Percentiles rank a stretch among this genome's conserved stretches.
Conservation (phyloP, 371 early-diverging fungal species). For the Mortierella sp. region DNA sequence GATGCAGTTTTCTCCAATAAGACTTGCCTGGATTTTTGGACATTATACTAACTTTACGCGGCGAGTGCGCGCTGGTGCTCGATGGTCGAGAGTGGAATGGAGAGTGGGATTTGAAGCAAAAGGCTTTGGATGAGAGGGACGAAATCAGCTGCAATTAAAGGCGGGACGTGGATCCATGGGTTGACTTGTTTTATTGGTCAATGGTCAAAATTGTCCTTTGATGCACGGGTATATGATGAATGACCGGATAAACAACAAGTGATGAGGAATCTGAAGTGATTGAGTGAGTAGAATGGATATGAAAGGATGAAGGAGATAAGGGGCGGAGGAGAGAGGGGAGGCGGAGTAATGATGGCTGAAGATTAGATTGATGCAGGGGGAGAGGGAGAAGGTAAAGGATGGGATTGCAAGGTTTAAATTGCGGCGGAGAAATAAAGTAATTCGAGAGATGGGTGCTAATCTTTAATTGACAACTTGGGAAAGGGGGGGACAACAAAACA, state of each 20-base stretch:
- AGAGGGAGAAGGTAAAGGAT: background rate
- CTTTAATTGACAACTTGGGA: background rate
- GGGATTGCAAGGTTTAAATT: constrained; percentile 1
- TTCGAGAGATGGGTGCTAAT: background rate
- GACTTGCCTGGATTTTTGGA: constrained; percentile 41
- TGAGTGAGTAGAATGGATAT: no score
- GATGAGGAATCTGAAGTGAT: no score
- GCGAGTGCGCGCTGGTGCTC: background rate
- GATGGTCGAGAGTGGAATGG: background rate
- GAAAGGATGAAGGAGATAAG: background rate
- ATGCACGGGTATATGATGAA: constrained; percentile 7
- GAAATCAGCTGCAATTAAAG: background rate
- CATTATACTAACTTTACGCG: constrained; percentile 11
- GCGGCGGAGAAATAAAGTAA: background rate
- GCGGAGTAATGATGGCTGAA: background rate
- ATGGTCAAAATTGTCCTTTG: background rate
- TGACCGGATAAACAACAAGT: background rate
- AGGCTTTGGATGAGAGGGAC: background rate
- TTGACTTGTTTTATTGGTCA: background rate
- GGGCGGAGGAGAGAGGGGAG: background rate
- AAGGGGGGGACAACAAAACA: no score
- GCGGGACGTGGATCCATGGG: constrained; percentile 19
- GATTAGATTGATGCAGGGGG: background rate
- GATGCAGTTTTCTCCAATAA: background rate
- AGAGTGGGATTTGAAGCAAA: no score